Percentiles rank a stretch among this genome's conserved stretches.
These are phyloP conservation scores for Nyssa sinensis DNA, from an alignment of 148 eudicot species.

Conservation along the genomic window DNA sequence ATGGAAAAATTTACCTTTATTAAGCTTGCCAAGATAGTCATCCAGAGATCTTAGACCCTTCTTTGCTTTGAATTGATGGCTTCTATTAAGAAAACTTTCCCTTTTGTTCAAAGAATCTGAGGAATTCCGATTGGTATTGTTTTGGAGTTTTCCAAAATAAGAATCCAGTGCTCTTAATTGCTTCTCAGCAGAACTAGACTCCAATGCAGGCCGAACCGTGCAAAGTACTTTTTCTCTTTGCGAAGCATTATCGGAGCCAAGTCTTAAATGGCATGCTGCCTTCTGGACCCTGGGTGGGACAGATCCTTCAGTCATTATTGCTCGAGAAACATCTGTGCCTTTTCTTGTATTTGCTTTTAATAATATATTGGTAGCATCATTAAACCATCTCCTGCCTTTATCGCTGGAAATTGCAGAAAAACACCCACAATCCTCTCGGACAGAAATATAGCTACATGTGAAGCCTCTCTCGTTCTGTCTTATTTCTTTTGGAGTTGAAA, in stretches of 20 bases:
- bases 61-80: conserved; percentile 24
- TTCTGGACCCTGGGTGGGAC: not conserved
- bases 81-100: conserved; percentile 18
- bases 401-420: conserved; percentile 14
- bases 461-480: conserved; percentile 22
- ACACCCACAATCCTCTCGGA: conserved; percentile 21
- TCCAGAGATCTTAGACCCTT: conserved; percentile 36
- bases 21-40: conserved; percentile 35
- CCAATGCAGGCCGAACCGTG: conserved; percentile 24
- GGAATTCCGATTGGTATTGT: conserved; percentile 24
- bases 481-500: not conserved
- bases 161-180: conserved; percentile 48
- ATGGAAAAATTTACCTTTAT: conserved; percentile 28
- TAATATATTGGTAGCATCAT: not conserved
- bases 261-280: not conserved
- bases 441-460: conserved; percentile 10
- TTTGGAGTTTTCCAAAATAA: conserved; percentile 44
- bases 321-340: conserved; percentile 1
- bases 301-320: conserved; percentile 3
- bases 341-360: not conserved
- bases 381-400: conserved; percentile 14
- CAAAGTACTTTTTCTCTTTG: conserved; percentile 19
- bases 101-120: conserved; percentile 18
- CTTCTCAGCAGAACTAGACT: conserved; percentile 33
- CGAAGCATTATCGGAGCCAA: conserved; percentile 10